A percentile compares a stretch with the other conserved stretches of the same genome.
phyloP scores from a whole-genome alignment of 331 rosid species.

The Rhamnella rubrinervis region DNA sequence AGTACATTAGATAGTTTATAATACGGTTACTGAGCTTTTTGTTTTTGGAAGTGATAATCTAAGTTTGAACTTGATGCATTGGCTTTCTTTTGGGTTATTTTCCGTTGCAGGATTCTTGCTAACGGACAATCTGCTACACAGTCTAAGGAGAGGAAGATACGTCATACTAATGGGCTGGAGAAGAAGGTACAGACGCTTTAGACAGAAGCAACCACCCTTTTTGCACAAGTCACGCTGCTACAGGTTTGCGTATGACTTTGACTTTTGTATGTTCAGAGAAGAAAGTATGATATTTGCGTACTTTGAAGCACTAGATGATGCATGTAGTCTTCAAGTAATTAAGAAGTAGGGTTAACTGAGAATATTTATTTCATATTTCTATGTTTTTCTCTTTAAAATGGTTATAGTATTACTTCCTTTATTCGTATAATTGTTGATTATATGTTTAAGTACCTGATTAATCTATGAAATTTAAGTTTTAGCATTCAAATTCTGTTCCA shows the following conservation, averaged over 20 bases:
- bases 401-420: not conserved
- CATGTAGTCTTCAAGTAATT: not conserved
- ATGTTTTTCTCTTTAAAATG: not conserved
- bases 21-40: not conserved
- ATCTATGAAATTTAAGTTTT: too few species aligned
- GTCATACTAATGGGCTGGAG: slow-evolving; percentile 68
- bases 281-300: slow-evolving; percentile 18
- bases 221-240: slow-evolving; percentile 72
- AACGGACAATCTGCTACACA: slow-evolving; percentile 90
- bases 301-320: slow-evolving; percentile 8
- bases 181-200: slow-evolving; percentile 78
- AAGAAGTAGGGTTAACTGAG: not conserved
- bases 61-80: slow-evolving; percentile 10
- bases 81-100: slow-evolving; percentile 6
- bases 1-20: not conserved
- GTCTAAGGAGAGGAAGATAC: slow-evolving; percentile 78
- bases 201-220: slow-evolving; percentile 71
- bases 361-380: not conserved
- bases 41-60: not conserved
- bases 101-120: slow-evolving; percentile 69
- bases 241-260: slow-evolving; percentile 52
- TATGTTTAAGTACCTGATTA: not conserved
- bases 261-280: not conserved
- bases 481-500: too few species aligned
- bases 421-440: not conserved